phyloP scores from a whole-genome alignment of 495 filamentous ascomycete species.

The Tricharina praecox region DNA sequence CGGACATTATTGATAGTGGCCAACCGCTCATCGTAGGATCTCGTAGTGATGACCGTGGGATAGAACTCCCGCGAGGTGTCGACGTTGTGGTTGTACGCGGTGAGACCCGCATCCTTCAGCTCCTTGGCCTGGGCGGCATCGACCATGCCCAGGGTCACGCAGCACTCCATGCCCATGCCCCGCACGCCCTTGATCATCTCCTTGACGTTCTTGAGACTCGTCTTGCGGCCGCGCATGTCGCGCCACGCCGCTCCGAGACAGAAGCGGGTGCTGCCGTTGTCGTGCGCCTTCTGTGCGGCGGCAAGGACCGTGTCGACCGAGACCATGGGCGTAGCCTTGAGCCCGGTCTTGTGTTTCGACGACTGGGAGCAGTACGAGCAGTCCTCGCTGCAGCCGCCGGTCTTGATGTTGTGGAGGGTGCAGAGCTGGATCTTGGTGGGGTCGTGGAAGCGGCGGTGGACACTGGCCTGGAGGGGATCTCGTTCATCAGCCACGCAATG shows the following conservation, averaged over 20 bases:
- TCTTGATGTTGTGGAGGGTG: constrained; percentile 88
- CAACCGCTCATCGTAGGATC: constrained; percentile 68
- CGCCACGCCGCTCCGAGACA: constrained; percentile 87
- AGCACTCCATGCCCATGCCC: constrained; percentile 68
- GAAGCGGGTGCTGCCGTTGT: constrained; percentile 67
- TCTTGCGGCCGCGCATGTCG: constrained; percentile 78
- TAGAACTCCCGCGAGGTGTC: constrained; percentile 79
- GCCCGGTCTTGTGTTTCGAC: constrained; percentile 54
- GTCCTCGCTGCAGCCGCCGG: constrained; percentile 76
- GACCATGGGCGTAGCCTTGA: constrained; percentile 59
- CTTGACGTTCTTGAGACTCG: constrained; percentile 56
- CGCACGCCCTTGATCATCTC: constrained; percentile 64
- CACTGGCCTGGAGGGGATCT: constrained; percentile 41
- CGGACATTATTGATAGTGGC: constrained; percentile 56
- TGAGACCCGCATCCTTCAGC: constrained; percentile 63
- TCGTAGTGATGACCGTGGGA: constrained; percentile 60
- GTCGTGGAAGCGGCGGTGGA: constrained; percentile 69
- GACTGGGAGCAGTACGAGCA: constrained; percentile 82
- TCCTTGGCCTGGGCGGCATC: constrained; percentile 58
- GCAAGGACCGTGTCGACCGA: constrained; percentile 59
- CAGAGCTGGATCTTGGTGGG: constrained; percentile 69
- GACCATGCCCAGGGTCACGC: constrained; percentile 81
- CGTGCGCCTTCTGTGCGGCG: constrained; percentile 57
- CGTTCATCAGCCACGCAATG: too few relatives aligned
- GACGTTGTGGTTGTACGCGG: constrained; percentile 80